Evolutionary conservation across 345 rosid genomes (phyloP), one percentile per base, ranked within the genome.

Genomic region (Rhodamnia rubescens): DNA sequence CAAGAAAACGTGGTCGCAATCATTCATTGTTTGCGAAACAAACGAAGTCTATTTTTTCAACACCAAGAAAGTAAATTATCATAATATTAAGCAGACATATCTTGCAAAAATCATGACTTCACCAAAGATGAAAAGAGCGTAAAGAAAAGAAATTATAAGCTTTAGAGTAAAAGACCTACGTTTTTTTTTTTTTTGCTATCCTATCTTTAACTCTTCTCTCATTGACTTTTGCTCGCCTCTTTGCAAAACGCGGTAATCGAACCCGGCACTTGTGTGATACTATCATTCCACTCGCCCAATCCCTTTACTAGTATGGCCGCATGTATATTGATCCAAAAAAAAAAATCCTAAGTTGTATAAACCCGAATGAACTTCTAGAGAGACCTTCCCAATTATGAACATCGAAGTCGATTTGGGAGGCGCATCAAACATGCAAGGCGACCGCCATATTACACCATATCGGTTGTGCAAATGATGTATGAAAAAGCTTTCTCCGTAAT

Each of bases 1-100:
- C 7, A 54, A 0, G 8, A 54, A 54, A 54, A 54, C 7, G 0
- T 18, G 1, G 0, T 18, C 4, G 0, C 7, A 18, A 18, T 7
- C 10, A 54, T 54, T 54, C 10, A 54, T 54, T 54, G 14, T 54
- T 3, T 1, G 0, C 24, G 22, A 54, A 54, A 54, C 7, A 52
- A 52, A 52, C 6, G 20, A 2, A 15, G 54, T 2, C 1, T 52
- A 15, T 15, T 5, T 52, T 5, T 27, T 18, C 27, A 5, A n/a
- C 13, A 3, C 1, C 2, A 4, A 0, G 5, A 4, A 32, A 59
- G 74, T 59, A 59, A 18, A 59, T 27, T 15, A 61, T 61, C 42
- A 61, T 15, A 29, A 15, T 15, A 29, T 61, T 29, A 29, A 61
- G 74, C 1, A 5, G 21, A 15, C 42, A 29, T 16, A 14, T 15